A percentile compares a stretch with the other conserved stretches of the same genome.
phyloP scores from a whole-genome alignment of 2,329 filamentous ascomycete species.

The Trichoderma arundinaceum region DNA sequence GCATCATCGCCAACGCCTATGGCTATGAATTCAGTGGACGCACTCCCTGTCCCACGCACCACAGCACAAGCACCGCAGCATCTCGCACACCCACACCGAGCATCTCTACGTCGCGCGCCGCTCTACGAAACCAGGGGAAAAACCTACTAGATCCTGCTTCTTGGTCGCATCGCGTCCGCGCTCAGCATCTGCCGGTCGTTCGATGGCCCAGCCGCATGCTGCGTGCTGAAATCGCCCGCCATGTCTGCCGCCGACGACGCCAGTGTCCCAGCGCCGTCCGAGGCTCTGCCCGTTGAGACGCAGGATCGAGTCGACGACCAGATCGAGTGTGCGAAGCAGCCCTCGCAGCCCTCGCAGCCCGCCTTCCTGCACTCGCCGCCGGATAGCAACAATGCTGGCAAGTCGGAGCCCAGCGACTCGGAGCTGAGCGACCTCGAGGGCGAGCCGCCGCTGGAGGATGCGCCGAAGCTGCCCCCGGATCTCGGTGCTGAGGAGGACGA shows the following conservation, averaged over 20 bases:
- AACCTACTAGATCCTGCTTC: neutral
- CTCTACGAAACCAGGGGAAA: neutral
- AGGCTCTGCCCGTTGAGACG: constrained; percentile 33
- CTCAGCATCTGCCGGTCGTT: constrained; percentile 34
- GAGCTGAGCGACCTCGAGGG: constrained; percentile 71
- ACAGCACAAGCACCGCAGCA: constrained; percentile 30
- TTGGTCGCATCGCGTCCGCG: constrained; percentile 31
- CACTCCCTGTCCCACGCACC: constrained; percentile 33
- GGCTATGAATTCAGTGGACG: constrained; percentile 24
- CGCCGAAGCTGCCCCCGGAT: constrained; percentile 35
- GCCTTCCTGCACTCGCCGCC: constrained; percentile 66
- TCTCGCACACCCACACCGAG: constrained; percentile 31
- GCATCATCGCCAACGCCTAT: constrained; percentile 34
- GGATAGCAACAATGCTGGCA: constrained; percentile 65
- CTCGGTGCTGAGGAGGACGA: constrained; percentile 57
- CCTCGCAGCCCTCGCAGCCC: constrained; percentile 38
- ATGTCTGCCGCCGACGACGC: constrained; percentile 62
- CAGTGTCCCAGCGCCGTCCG: constrained; percentile 51
- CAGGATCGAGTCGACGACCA: constrained; percentile 40
- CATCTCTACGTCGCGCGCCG: constrained; percentile 29
- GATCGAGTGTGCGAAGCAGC: constrained; percentile 46
- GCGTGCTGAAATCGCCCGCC: constrained; percentile 47
- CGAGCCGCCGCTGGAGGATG: constrained; percentile 51
- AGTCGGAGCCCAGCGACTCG: constrained; percentile 66
- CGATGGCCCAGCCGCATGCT: constrained; percentile 46